Evolutionary conservation across 331 rosid species (phyloP).

Genomic region (Ulmus americana): DNA sequence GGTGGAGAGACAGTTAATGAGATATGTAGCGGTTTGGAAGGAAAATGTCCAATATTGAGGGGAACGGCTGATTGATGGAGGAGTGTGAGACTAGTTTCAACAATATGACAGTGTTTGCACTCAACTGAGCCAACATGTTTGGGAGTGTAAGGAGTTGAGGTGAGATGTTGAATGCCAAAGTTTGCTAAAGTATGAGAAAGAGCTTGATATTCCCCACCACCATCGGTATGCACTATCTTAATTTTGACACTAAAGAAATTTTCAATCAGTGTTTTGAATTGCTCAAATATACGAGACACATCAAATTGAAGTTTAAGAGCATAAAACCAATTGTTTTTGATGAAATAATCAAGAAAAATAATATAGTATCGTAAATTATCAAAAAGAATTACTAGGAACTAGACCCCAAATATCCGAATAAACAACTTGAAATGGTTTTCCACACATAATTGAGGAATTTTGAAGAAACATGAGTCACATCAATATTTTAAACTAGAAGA

Average conservation of each 20-base stretch:
- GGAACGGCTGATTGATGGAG: no score
- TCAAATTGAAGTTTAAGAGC: neutral
- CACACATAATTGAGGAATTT: neutral
- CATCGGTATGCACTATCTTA: neutral
- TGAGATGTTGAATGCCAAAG: neutral
- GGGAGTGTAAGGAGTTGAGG: neutral
- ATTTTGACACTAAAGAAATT: neutral
- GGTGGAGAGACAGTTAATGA: no score
- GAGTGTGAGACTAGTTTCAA: neutral
- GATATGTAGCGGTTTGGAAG: no score
- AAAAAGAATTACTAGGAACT: no score
- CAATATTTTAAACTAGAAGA: no score
- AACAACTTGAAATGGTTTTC: neutral
- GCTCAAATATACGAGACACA: neutral
- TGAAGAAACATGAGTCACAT: neutral
- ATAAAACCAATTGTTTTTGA: neutral
- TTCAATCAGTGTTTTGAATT: neutral
- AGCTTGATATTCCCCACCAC: neutral
- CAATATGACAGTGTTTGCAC: neutral
- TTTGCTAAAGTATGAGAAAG: neutral
- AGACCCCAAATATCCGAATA: neutral
- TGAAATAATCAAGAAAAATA: neutral
- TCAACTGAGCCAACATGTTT: neutral
- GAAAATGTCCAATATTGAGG: no score
- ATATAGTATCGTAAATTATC: neutral